These are phyloP conservation scores for Rubia balearica DNA, from an alignment of 305 asterid genomes.

Conservation along the genomic window DNA sequence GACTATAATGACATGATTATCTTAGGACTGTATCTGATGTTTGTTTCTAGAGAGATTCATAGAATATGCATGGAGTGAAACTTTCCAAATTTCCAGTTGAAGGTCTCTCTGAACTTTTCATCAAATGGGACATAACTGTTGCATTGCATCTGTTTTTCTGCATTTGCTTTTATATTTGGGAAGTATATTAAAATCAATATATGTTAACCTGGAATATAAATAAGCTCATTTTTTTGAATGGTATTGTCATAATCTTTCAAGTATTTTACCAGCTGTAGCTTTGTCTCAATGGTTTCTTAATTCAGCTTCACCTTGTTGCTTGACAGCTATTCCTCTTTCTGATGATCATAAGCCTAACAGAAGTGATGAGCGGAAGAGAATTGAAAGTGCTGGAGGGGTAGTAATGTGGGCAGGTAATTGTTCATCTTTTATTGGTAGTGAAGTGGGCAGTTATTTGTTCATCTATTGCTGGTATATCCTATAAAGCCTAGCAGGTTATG, in stretches of 20 bases:
- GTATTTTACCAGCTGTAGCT: background rate
- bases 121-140: background rate
- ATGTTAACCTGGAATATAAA: background rate
- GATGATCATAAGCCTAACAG: slow-evolving; percentile 98
- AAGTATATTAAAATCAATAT: background rate
- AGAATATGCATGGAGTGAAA: background rate
- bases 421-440: background rate
- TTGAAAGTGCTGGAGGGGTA: slow-evolving; percentile 96
- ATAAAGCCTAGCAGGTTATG: background rate
- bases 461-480: background rate
- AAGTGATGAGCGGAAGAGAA: slow-evolving; percentile 94
- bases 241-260: background rate
- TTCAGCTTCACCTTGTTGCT: slow-evolving; percentile 21
- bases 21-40: background rate
- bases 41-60: background rate
- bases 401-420: slow-evolving; percentile 98
- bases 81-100: too few species aligned
- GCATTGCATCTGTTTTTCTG: background rate
- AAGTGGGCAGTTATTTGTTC: background rate
- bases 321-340: slow-evolving; percentile 86
- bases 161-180: background rate
- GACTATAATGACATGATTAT: background rate
- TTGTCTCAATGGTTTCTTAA: slow-evolving; percentile 11
- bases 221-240: background rate
- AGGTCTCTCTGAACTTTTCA: background rate